A percentile compares a stretch with the other conserved stretches of the same genome.
Evolutionary conservation across 768 basidiomycete species (phyloP).

Genomic region (Macrolepiota albuminosa): DNA sequence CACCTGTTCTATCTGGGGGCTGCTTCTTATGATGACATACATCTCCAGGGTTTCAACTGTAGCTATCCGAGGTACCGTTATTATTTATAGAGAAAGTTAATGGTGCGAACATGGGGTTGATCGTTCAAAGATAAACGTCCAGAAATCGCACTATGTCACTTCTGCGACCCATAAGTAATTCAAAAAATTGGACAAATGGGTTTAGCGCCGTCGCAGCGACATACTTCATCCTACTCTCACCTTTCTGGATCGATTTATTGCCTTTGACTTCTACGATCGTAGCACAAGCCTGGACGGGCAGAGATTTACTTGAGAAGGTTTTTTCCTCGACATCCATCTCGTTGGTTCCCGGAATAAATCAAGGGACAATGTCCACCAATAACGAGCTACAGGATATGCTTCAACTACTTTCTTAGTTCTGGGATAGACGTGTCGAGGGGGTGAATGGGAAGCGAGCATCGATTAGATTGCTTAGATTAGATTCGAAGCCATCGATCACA

Average conservation of each 20-base stretch:
- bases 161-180: slow-evolving; percentile 48
- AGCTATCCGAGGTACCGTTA: slow-evolving; percentile 25
- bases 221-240: slow-evolving; percentile 53
- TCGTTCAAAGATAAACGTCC: slow-evolving; percentile 44
- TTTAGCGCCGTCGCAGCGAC: slow-evolving; percentile 49
- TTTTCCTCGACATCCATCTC: slow-evolving; percentile 35
- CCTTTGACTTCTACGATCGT: slow-evolving; percentile 58
- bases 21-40: slow-evolving; percentile 51
- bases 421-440: slow-evolving; percentile 48
- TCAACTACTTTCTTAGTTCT: slow-evolving; percentile 36
- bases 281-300: slow-evolving; percentile 35
- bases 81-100: slow-evolving; percentile 54
- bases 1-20: slow-evolving; percentile 61
- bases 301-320: slow-evolving; percentile 27
- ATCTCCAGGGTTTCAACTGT: slow-evolving; percentile 22
- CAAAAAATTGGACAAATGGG: slow-evolving; percentile 49
- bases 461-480: slow-evolving; percentile 24
- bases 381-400: slow-evolving; percentile 41
- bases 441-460: slow-evolving; percentile 40
- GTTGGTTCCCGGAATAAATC: slow-evolving; percentile 38
- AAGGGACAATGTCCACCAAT: slow-evolving; percentile 37
- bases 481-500: slow-evolving; percentile 10
- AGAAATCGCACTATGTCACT: slow-evolving; percentile 60
- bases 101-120: slow-evolving; percentile 63
- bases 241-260: slow-evolving; percentile 55